Percentiles rank a stretch among this genome's conserved stretches.
These are phyloP conservation scores for Hemileccinum impolitum DNA, from an alignment of 768 basidiomycete species.

Conservation along the genomic window DNA sequence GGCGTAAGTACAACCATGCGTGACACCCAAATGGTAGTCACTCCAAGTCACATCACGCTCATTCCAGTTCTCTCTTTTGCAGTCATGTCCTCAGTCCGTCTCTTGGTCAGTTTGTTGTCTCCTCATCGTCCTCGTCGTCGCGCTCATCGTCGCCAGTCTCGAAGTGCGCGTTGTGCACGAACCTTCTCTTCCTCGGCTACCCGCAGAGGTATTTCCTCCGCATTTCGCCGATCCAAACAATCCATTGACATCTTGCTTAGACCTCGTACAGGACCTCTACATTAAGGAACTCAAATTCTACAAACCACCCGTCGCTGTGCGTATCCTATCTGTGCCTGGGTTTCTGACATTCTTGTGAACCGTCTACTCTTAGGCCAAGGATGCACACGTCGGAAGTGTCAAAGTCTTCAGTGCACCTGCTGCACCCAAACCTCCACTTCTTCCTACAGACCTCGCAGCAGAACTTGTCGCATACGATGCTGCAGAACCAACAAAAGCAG, in stretches of 20 bases:
- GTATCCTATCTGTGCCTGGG: conserved; percentile 28
- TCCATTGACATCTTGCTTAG: conserved; percentile 37
- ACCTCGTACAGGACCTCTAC: conserved; percentile 92
- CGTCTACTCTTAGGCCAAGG: conserved; percentile 60
- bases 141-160: conserved; percentile 34
- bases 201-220: conserved; percentile 56
- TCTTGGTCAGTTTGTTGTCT: conserved; percentile 37
- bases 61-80: conserved; percentile 38
- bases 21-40: conserved; percentile 29
- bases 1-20: no score
- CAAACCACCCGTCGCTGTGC: conserved; percentile 70
- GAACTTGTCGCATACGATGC: conserved; percentile 86
- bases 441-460: conserved; percentile 83
- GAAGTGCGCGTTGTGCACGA: conserved; percentile 47
- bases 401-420: conserved; percentile 78
- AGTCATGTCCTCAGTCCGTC: conserved; percentile 55
- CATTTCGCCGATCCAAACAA: conserved; percentile 20
- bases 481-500: conserved; percentile 61
- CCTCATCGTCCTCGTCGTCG: neutral
- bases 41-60: conserved; percentile 43
- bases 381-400: conserved; percentile 85
- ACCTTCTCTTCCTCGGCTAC: conserved; percentile 57
- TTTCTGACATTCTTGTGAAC: neutral
- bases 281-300: conserved; percentile 86
- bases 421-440: conserved; percentile 66